Evolutionary conservation across 2,329 filamentous ascomycete genomes (phyloP), one percentile per base, ranked within the genome.

Genomic region (Taxawa tesnikishii): DNA sequence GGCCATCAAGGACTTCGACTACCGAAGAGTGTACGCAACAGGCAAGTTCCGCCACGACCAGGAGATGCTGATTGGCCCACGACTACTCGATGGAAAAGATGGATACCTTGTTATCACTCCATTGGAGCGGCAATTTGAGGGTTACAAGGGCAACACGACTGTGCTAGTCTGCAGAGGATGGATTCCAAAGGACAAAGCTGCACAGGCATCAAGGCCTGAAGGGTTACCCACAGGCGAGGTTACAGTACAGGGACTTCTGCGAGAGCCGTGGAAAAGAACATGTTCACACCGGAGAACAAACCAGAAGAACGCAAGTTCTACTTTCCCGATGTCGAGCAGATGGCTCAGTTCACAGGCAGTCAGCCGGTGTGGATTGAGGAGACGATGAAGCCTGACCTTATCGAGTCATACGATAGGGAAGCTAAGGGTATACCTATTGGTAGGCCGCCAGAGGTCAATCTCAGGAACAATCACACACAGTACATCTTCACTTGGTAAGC

Each of bases 401-500:
- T 94, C 46, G 71, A 74, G 44, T 68, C 78, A 40, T 78, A 84
- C 51, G 75, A 87, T 47, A 74, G 84, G 50, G 72, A 83, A 50
- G 68, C 70, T 10, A 81, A 79, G 47, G 90, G 90, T 16, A 78
- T 94, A 38, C 90, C 90, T 2, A 88, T 94, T 51, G 90, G 87
- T 10, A 72, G 88, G 51, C 63, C 83, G 5, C 73, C 90, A 4
- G 84, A 93, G 59, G 87, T 98, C 38, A 93, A 92, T 54, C 63
- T 98, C 51, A 74, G 84, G 54, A 98, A 98, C 55, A 96, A 93
- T 59, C 90, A 98, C 59, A 77, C 83, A 42, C 90, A 96, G 65
- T 98, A 98, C 59, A 98, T 98, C 45, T 90, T 94, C 57, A 98
- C 90, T 44, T 98, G 90, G 90, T 96, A 73, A 51, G 76, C 59